Percentiles rank a stretch among this genome's conserved stretches.
Conservation (phyloP, 192 early-diverging fungal genomes). For the Backusella mclennaniae region DNA sequence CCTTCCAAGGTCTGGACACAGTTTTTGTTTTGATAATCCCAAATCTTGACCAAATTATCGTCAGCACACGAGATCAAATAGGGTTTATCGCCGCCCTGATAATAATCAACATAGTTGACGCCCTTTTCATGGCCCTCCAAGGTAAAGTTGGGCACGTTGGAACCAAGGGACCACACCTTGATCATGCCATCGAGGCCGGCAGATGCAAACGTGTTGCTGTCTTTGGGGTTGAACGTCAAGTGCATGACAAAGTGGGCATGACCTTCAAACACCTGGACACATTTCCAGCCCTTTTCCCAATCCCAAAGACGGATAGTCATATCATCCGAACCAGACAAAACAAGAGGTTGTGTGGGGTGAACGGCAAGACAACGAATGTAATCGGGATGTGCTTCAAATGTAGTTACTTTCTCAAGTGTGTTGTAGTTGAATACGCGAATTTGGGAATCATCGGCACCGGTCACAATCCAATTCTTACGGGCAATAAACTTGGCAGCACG, state of each 20-base stretch:
- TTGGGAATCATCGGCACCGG: slow-evolving; percentile 97
- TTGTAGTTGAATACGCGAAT: slow-evolving; percentile 99
- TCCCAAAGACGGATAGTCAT: slow-evolving; percentile 98
- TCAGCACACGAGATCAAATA: slow-evolving; percentile 96
- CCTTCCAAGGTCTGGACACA: slow-evolving; percentile 99
- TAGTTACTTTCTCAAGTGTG: slow-evolving; percentile 95
- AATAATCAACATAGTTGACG: slow-evolving; percentile 98
- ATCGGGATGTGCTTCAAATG: slow-evolving; percentile 95
- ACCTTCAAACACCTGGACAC: slow-evolving; percentile 93
- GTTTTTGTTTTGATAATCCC: slow-evolving; percentile 99
- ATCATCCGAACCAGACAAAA: slow-evolving; percentile 95
- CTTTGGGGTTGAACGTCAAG: slow-evolving; percentile 98
- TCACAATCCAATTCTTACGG: slow-evolving; percentile 95
- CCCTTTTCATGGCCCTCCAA: slow-evolving; percentile 97
- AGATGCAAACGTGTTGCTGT: slow-evolving; percentile 97
- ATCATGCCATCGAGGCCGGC: slow-evolving; percentile 95
- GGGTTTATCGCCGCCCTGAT: slow-evolving; percentile 96
- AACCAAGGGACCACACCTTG: slow-evolving; percentile 97
- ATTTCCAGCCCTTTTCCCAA: slow-evolving; percentile 99
- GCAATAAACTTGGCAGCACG: slow-evolving; percentile 97
- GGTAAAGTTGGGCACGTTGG: slow-evolving; percentile 91
- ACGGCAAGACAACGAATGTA: slow-evolving; percentile 97
- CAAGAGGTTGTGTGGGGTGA: slow-evolving; percentile 92
- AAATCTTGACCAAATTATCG: slow-evolving; percentile 91
- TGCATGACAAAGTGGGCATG: slow-evolving; percentile 98